Base-by-base conservation (phyloP, 108 stramenopile species). In the Cylindrotheca closterium region DNA sequence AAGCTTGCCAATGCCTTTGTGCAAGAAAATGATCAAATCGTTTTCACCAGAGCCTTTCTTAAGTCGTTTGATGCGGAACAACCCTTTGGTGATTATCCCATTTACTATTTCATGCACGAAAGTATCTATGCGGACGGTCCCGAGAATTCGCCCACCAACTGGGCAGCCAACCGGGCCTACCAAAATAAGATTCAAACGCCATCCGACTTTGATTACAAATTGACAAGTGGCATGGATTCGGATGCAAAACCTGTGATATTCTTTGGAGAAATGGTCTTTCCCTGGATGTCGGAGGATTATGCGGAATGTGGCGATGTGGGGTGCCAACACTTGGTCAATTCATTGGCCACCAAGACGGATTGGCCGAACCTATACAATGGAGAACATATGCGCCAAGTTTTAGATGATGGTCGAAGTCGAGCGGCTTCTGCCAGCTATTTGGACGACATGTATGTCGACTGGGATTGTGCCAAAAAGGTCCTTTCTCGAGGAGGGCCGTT, bases 361-460 rank as follows among this genome's bases (percentile, higher is more conserved):
- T 96, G 95, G 95, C 58, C 61, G 25, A 79, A 83, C 3, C 70
- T 97, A 48, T 96, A 92, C 63, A 74, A 92, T 72, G 55, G 29
- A 18, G 58, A 63, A 10, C 80, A 80, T 29, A 89, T 96, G 81
- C 67, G 79, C 3, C 19, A 59, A 31, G 88, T 84, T 0, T 71
- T 86, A 58, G 46, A 55, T 4, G 58, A 51, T 19, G 71, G 55
- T 0, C 32, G 46, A 30, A 62, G 63, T 27, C 33, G 79, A 19
- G 82, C 77, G 2, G 95, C 96, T 17, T 87, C 91, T n/a, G 89
- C 90, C 4, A 78, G 88, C 5, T 96, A 95, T 74, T 93, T 84
- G 54, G 95, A 95, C 31, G 96, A 97, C 62, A 82, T 97, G 86
- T 97, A 96, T 61, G 96, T 97, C 2, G 96, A 97, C 54, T 93